Conservation (phyloP, 176 grass and related monocot genomes). For the Ensete glaucum region DNA sequence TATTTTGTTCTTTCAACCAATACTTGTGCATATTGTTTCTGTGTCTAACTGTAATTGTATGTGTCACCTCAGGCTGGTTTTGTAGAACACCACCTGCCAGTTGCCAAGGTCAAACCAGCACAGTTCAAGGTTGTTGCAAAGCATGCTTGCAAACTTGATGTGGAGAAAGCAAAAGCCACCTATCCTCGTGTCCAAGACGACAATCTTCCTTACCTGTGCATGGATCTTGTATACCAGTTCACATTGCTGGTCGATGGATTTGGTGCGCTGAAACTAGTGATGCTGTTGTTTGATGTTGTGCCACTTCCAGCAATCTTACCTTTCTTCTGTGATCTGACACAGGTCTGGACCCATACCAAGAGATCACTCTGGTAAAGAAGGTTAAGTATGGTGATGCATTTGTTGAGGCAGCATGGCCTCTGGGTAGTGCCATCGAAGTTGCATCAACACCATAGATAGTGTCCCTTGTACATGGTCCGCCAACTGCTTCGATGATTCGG, state of each 20-base stretch:
- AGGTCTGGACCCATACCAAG: slow-evolving; percentile 6
- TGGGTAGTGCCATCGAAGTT: slow-evolving; percentile 22
- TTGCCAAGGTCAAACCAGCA: slow-evolving; percentile 60
- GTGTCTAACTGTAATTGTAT: neutral
- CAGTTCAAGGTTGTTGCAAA: slow-evolving; percentile 76
- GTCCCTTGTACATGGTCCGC: neutral
- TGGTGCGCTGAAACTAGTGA: slow-evolving; percentile 29
- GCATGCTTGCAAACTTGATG: slow-evolving; percentile 72
- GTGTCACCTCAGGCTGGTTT: slow-evolving; percentile 57
- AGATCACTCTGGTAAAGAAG: slow-evolving; percentile 21
- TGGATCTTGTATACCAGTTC: slow-evolving; percentile 98
- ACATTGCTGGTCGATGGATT: slow-evolving; percentile 96
- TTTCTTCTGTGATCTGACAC: neutral
- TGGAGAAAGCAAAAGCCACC: slow-evolving; percentile 54
- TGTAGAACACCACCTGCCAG: slow-evolving; percentile 40
- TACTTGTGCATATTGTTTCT: neutral
- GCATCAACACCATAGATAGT: slow-evolving; percentile 1
- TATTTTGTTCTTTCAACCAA: neutral
- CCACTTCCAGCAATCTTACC: neutral
- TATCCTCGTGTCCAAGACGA: slow-evolving; percentile 53
- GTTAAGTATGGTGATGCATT: slow-evolving; percentile 16
- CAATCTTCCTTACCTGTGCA: slow-evolving; percentile 84
- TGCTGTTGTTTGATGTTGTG: neutral
- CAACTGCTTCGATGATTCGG: neutral
- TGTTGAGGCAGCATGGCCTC: slow-evolving; percentile 18